Evolutionary conservation across 225 moss, liverwort and hornwort species (phyloP).

Genomic region (Sphagnum contortum): DNA sequence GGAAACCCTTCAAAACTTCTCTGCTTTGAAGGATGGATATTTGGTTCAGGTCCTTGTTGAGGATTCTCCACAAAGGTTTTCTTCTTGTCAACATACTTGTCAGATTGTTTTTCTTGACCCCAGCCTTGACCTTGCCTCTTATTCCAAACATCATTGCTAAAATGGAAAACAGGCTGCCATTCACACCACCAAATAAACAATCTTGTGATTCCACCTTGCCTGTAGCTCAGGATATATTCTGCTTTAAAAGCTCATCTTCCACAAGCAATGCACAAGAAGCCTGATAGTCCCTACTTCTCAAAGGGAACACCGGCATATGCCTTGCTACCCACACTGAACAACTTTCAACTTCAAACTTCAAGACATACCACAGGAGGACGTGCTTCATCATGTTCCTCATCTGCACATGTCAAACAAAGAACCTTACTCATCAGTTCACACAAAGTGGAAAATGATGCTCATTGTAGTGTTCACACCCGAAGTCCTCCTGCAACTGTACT

Average conservation of each 20-base stretch:
- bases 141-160: constrained; percentile 51
- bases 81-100: constrained; percentile 25
- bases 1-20: constrained; percentile 45
- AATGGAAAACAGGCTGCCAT: constrained; percentile 35
- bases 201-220: too few relatives aligned
- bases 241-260: too few relatives aligned
- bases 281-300: too few relatives aligned
- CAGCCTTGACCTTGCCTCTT: constrained; percentile 95
- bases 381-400: constrained; percentile 2
- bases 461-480: neutral
- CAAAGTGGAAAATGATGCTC: neutral
- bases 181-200: too few relatives aligned
- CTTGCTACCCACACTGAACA: too few relatives aligned
- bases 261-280: too few relatives aligned
- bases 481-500: too few relatives aligned
- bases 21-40: constrained; percentile 9
- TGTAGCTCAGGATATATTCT: too few relatives aligned
- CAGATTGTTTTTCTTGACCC: constrained; percentile 64
- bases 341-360: neutral
- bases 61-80: constrained; percentile 6
- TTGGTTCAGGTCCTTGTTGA: constrained; percentile 1
- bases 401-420: constrained; percentile 6
- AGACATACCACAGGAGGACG: constrained; percentile 9
- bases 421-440: neutral
- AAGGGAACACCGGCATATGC: too few relatives aligned